These are phyloP conservation scores for Thalassiosira mediterranea DNA, from an alignment of 352 stramenopile species.

Conservation along the genomic window DNA sequence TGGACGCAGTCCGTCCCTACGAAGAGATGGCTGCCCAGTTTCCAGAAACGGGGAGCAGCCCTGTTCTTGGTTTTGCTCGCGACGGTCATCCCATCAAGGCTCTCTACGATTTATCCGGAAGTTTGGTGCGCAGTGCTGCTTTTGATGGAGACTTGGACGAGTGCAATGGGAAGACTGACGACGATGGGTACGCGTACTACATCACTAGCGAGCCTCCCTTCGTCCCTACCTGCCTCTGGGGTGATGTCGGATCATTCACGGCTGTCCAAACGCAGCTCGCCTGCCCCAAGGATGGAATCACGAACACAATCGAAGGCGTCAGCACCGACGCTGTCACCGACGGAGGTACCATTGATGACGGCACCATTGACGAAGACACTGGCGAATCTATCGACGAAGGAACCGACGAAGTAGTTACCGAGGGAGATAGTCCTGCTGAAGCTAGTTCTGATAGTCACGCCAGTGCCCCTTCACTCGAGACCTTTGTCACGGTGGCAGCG, in stretches of 20 bases:
- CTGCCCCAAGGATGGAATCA: constrained; percentile 30
- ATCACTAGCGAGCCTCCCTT: constrained; percentile 40
- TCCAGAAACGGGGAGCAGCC: constrained; percentile 9
- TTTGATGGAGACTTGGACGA: constrained; percentile 29
- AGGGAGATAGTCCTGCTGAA: too few species aligned
- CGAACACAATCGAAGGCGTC: constrained; percentile 18
- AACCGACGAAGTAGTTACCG: too few species aligned
- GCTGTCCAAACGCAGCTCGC: constrained; percentile 9
- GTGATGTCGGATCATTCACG: constrained; percentile 22
- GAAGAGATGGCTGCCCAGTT: constrained; percentile 31
- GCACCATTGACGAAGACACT: not conserved
- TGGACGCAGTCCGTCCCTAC: constrained; percentile 8
- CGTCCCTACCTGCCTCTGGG: constrained; percentile 34
- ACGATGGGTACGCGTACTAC: constrained; percentile 37
- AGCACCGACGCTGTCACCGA: not conserved
- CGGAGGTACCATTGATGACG: not conserved
- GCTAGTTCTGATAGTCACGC: not conserved
- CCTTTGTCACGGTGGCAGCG: not conserved
- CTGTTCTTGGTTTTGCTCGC: constrained; percentile 38
- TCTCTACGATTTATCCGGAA: constrained; percentile 30
- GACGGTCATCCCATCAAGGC: constrained; percentile 42
- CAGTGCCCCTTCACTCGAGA: not conserved
- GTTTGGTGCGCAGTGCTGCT: constrained; percentile 7
- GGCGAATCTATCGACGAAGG: too few species aligned
- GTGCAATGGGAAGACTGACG: constrained; percentile 42